Evolutionary conservation across 345 rosid genomes (phyloP).

Genomic region (Linum tenue): DNA sequence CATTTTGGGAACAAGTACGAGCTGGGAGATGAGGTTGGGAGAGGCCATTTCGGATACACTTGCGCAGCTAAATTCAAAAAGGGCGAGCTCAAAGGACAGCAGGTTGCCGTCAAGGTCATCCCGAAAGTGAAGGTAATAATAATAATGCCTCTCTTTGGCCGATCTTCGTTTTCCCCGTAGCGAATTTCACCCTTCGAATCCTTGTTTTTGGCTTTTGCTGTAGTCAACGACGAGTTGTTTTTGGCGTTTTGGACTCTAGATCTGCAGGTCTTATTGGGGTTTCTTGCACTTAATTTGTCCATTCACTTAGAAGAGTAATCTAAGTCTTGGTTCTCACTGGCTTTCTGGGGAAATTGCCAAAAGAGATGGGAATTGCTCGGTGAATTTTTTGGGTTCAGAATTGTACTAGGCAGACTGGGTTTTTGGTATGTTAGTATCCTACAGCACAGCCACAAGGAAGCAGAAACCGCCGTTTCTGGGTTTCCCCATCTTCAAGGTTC

Average conservation of each 20-base stretch:
- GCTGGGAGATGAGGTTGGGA: conserved; percentile 77
- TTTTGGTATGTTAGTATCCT: neutral
- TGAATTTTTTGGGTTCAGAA: neutral
- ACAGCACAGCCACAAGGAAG: neutral
- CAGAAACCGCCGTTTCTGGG: neutral
- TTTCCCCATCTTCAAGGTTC: too few relatives aligned
- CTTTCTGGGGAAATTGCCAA: neutral
- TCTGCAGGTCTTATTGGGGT: neutral
- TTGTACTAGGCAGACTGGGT: neutral
- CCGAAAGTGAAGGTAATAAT: conserved; percentile 69
- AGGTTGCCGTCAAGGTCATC: conserved; percentile 85
- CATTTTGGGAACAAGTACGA: conserved; percentile 67
- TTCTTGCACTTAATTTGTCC: neutral
- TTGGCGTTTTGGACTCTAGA: too few relatives aligned
- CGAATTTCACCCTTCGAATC: neutral
- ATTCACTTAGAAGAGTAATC: neutral
- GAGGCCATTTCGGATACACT: conserved; percentile 97
- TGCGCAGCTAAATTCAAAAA: conserved; percentile 80
- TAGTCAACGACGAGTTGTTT: too few relatives aligned
- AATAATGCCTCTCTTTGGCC: too few relatives aligned
- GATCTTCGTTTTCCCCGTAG: neutral
- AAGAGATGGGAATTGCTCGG: neutral
- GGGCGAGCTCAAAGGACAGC: conserved; percentile 66
- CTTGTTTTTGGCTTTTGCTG: too few relatives aligned
- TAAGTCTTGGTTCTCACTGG: neutral